Evolutionary conservation across 257 asterid species (phyloP).

Genomic region (Solanum lycopersicoides): DNA sequence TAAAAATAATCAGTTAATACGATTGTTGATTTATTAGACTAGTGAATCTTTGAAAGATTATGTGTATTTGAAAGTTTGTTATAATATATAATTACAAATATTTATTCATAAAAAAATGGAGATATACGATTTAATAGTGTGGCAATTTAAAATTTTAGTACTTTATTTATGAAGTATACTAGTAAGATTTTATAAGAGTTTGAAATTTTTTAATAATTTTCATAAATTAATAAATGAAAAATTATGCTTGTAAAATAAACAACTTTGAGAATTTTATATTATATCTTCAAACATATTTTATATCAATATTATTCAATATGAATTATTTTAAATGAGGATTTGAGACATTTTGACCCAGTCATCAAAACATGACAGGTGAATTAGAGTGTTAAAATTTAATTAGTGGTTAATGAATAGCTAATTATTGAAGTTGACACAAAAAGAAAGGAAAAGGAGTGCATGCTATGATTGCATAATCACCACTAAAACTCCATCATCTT

Average conservation of each 20-base stretch:
- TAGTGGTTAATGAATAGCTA: background rate
- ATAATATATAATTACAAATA: background rate
- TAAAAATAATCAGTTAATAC: background rate
- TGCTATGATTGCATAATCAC: background rate
- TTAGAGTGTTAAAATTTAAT: background rate
- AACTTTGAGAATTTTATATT: background rate
- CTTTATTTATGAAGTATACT: background rate
- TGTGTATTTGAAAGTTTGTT: background rate
- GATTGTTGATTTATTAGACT: background rate
- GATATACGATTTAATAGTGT: background rate
- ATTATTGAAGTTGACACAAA: background rate
- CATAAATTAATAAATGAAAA: background rate
- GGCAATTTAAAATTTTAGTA: background rate
- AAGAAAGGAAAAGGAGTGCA: background rate
- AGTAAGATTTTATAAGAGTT: background rate
- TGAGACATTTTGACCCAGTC: background rate
- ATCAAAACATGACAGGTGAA: background rate
- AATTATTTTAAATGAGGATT: background rate
- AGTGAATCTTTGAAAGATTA: background rate
- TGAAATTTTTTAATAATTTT: background rate
- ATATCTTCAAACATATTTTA: background rate
- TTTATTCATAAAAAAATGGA: background rate
- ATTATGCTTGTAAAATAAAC: background rate
- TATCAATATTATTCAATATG: background rate
- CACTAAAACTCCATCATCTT: background rate